Evolutionary conservation across 306 rosid genomes (phyloP).

Genomic region (Rosa rugosa): DNA sequence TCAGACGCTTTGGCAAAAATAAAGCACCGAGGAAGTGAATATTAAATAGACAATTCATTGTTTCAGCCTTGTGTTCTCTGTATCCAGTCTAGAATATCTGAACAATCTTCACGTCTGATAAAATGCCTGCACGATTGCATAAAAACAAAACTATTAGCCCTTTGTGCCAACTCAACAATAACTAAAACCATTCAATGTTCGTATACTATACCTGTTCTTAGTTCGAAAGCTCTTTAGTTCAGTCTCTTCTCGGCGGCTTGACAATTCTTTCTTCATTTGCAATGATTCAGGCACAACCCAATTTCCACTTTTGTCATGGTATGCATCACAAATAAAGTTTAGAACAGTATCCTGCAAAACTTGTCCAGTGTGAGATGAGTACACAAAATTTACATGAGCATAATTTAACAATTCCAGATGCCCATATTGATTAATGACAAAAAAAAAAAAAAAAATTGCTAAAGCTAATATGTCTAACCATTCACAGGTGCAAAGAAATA

Average conservation of each 20-base stretch:
- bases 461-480: not conserved
- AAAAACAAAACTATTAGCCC: conserved; percentile 17
- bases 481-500: conserved; percentile 1
- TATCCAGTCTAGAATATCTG: conserved; percentile 72
- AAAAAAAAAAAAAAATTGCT: not conserved
- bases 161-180: conserved; percentile 12
- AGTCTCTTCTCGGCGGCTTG: conserved; percentile 47
- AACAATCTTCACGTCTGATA: conserved; percentile 67
- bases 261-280: conserved; percentile 53
- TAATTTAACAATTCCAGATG: not conserved
- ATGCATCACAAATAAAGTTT: conserved; percentile 56
- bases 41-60: conserved; percentile 4
- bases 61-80: conserved; percentile 45
- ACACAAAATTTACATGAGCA: conserved; percentile 1
- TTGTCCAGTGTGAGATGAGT: conserved; percentile 24
- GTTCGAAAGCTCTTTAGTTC: conserved; percentile 63
- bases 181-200: not conserved
- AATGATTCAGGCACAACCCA: conserved; percentile 59
- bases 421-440: not conserved
- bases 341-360: conserved; percentile 67
- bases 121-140: conserved; percentile 58
- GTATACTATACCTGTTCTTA: conserved; percentile 52
- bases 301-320: conserved; percentile 47
- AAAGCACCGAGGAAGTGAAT: conserved; percentile 16
- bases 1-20: not conserved